Evolutionary conservation across 75 land plant genomes (phyloP), one percentile per base, ranked within the genome.

Genomic region (Selaginella moellendorffii): DNA sequence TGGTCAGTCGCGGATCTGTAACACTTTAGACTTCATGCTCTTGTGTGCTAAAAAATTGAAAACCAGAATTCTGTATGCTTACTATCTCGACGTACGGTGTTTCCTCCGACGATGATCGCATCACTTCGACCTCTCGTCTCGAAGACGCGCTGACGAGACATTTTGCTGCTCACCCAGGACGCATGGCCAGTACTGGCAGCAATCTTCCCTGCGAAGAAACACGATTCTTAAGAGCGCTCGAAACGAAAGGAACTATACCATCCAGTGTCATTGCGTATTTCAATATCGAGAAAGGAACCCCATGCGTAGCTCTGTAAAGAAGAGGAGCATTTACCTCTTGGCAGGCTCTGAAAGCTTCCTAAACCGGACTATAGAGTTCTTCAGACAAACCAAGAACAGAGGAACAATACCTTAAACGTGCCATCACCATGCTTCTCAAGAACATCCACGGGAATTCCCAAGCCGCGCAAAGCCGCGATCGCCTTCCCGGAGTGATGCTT

Each of bases 181-280:
- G 99, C 90, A 82, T 95, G 91, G 14, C 99, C 99, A 66, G 81
- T 95, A 66, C 88, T 90, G 28, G 91, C 79, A 66, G 99, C 99
- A 71, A 95, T 95, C 78, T 95, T 95, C 21, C 99, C 99, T 95
- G 72, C 27, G 21, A 59, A 2, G 31, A 59, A 59, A 28, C 63
- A 65, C 24, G 23, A 67, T 28, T 21, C 18, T 51, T 25, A 26
- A 69, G 27, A 54, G 26, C 22, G 26, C 53, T 27, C 60, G 5
- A 20, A 31, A 31, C 18, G 25, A 28, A 29, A 21, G 29, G 28
- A 52, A 68, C 12, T 88, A 73, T 68, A 95, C 99, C 99, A 81
- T 95, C 99, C 52, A 95, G 76, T 23, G 99, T 95, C 97, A 95
- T 95, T 22, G 97, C 99, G 81, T 95, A 95, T 71, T 95, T 95